Percentiles rank a stretch among this genome's conserved stretches.
These are phyloP conservation scores for Protomyces lactucae-debilis DNA, from an alignment of 1,139 yeast species.

Conservation along the genomic window DNA sequence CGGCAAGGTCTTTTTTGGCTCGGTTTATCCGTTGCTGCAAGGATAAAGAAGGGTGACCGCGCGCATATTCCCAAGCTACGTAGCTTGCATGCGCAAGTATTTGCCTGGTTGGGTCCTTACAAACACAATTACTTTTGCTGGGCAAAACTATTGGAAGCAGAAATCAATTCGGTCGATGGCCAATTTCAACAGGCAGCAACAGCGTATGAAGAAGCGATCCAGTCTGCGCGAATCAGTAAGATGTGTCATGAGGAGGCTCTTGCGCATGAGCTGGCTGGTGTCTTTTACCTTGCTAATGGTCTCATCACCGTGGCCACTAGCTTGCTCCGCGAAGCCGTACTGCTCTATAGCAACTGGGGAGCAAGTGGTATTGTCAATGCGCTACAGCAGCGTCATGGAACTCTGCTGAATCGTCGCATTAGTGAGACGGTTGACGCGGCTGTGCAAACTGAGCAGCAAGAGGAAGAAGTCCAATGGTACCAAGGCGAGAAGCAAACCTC, in stretches of 20 bases:
- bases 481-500: background rate
- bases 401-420: background rate
- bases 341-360: slow-evolving; percentile 24
- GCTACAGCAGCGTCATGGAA: background rate
- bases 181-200: slow-evolving; percentile 26
- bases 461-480: background rate
- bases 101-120: background rate
- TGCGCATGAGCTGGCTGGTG: slow-evolving; percentile 10
- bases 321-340: slow-evolving; percentile 16
- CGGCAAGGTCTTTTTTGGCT: slow-evolving; percentile 16
- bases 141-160: slow-evolving; percentile 27
- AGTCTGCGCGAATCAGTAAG: slow-evolving; percentile 2
- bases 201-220: slow-evolving; percentile 22
- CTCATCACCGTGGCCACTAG: slow-evolving; percentile 16
- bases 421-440: background rate
- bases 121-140: slow-evolving; percentile 14
- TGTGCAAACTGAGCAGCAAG: background rate
- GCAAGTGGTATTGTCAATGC: slow-evolving; percentile 18
- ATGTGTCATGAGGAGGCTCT: slow-evolving; percentile 23
- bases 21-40: slow-evolving; percentile 18
- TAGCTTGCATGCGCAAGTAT: slow-evolving; percentile 4
- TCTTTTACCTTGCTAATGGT: slow-evolving; percentile 27
- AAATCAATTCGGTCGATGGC: slow-evolving; percentile 26
- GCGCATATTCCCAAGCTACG: slow-evolving; percentile 21
- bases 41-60: background rate